Base-by-base conservation (phyloP, 1,284 basidiomycete species). In the Papiliotrema laurentii region DNA sequence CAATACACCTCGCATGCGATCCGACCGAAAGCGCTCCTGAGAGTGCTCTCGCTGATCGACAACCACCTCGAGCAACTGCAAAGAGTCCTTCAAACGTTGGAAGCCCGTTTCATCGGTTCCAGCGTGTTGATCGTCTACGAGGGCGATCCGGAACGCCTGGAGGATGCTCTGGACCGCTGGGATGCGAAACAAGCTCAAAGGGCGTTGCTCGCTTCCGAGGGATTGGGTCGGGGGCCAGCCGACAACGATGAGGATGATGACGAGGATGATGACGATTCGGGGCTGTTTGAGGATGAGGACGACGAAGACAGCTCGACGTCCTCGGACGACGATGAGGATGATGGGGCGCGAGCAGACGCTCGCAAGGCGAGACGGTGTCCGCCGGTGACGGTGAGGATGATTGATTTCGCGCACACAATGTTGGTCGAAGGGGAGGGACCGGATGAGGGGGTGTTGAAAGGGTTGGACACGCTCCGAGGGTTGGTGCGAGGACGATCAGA, bases 321-420 rank as follows among this genome's bases (percentile, higher is more conserved):
- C 43, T 51, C 75, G 0, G 75, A 76, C 3, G 59, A 59, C 46
- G 60, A 63, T 47, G 56, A 57, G n/a, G 47, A 58, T 27, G 58
- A 56, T 30, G 59, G 57, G 7, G 51, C 47, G 10, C 54, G 46
- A 25, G 65, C 64, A 25, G 67, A 74, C 33, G 72, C 63, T 13
- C 60, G 59, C 7, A 61, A 71, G 43, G 70, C 69, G 45, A 67
- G 68, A 31, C 63, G 66, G 2, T 77, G 79, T 6, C 78, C 81
- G 14, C 80, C 86, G 9, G 84, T 81, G 56, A 75, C 78, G 9
- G 78, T 94, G 49, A 85, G 84, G 52, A 73, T 96, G 55, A 97
- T 97, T 53, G 93, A 97, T 75, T 97, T 97, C 71, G 93, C 90
- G 3, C 94, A 97, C 71, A 87, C 90, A 4, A 77, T 79, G 30